Evolutionary conservation across 2,329 filamentous ascomycete genomes (phyloP).

Genomic region (Apiospora rasikravindrae): DNA sequence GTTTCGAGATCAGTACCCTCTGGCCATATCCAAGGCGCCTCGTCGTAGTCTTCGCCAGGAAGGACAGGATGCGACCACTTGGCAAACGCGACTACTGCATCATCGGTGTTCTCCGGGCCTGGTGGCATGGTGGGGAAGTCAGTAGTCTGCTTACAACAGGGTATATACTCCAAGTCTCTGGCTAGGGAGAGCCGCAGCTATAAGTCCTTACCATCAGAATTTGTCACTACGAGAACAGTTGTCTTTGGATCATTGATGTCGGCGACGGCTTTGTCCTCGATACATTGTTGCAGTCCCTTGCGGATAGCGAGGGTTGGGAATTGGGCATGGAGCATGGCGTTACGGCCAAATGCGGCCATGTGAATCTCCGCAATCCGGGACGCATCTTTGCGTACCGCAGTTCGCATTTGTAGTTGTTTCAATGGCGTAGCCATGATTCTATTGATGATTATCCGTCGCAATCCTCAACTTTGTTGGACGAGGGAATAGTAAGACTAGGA

Average conservation of each 20-base stretch:
- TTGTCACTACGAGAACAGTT: slow-evolving; percentile 31
- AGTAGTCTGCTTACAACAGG: background rate
- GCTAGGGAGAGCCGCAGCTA: background rate
- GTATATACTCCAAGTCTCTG: background rate
- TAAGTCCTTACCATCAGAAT: background rate
- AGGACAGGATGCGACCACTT: slow-evolving; percentile 33
- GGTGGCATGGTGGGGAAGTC: background rate
- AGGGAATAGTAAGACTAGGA: background rate
- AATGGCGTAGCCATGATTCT: background rate
- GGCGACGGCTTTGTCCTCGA: slow-evolving; percentile 30
- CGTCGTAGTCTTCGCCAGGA: slow-evolving; percentile 26
- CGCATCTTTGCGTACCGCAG: slow-evolving; percentile 25
- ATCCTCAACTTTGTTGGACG: background rate
- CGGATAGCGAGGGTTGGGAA: slow-evolving; percentile 30
- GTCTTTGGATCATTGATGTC: slow-evolving; percentile 32
- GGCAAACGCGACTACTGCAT: slow-evolving; percentile 30
- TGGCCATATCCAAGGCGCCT: slow-evolving; percentile 34
- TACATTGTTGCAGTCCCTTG: slow-evolving; percentile 24
- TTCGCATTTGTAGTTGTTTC: background rate
- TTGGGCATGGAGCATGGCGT: slow-evolving; percentile 34
- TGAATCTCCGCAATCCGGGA: slow-evolving; percentile 35
- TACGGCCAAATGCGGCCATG: slow-evolving; percentile 32
- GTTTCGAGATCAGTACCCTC: slow-evolving; percentile 29
- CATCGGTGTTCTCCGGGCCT: background rate
- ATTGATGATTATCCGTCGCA: background rate